Evolutionary conservation across 2,329 filamentous ascomycete species (phyloP).

Genomic region (Chaetomiaceae sp.): DNA sequence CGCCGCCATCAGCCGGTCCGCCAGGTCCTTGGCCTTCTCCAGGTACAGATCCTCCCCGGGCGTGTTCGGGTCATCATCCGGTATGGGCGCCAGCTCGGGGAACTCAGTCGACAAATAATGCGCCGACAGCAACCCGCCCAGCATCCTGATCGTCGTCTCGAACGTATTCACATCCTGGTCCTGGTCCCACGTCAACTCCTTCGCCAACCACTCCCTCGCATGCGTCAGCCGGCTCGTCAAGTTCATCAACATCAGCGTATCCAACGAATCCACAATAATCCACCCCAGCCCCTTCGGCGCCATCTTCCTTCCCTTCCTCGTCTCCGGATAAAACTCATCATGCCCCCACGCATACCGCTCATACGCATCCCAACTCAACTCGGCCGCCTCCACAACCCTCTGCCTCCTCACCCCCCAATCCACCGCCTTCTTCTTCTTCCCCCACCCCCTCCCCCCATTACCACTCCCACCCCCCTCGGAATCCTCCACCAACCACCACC

Average conservation of each 20-base stretch:
- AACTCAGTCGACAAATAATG: slow-evolving; percentile 88
- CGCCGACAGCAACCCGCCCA: slow-evolving; percentile 86
- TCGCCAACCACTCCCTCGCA: slow-evolving; percentile 83
- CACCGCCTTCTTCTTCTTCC: too few relatives aligned
- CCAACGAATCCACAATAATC: slow-evolving; percentile 95
- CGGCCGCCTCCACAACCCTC: slow-evolving; percentile 82
- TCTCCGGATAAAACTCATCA: slow-evolving; percentile 81
- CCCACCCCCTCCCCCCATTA: slow-evolving; percentile 32
- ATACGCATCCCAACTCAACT: slow-evolving; percentile 89
- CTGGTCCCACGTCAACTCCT: slow-evolving; percentile 78
- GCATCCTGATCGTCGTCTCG: slow-evolving; percentile 96
- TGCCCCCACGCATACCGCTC: slow-evolving; percentile 84
- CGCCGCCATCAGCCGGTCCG: slow-evolving; percentile 78
- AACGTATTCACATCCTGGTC: slow-evolving; percentile 96
- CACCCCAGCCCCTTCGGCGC: slow-evolving; percentile 84
- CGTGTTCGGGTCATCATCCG: slow-evolving; percentile 65
- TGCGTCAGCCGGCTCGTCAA: slow-evolving; percentile 78
- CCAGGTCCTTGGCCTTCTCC: slow-evolving; percentile 91
- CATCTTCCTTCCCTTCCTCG: slow-evolving; percentile 79
- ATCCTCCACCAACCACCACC: slow-evolving; percentile 42
- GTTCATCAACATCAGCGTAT: slow-evolving; percentile 99
- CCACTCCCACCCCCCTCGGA: too few relatives aligned
- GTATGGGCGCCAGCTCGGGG: slow-evolving; percentile 70
- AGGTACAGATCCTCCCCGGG: slow-evolving; percentile 87
- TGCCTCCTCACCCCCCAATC: slow-evolving; percentile 78